Conservation (phyloP, 306 rosid species). For the Spatholobus suberectus region DNA sequence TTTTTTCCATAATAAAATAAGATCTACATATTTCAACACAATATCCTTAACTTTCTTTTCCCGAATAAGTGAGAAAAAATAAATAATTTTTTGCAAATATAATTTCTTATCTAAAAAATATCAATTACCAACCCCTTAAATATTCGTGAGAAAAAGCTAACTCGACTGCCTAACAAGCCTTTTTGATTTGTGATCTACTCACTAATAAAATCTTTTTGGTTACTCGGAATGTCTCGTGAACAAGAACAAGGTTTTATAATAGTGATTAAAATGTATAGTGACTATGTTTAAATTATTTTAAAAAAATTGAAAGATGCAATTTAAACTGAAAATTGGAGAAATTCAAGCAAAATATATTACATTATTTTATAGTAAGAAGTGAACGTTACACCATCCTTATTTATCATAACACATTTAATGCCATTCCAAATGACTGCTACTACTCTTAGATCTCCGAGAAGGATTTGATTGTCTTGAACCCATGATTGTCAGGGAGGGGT, state of each 20-base stretch:
- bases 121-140: not conserved
- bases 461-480: constrained; percentile 76
- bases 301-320: not conserved
- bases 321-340: not conserved
- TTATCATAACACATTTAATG: constrained; percentile 35
- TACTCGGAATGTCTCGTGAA: not conserved
- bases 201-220: not conserved
- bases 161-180: not conserved
- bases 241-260: not conserved
- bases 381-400: constrained; percentile 23
- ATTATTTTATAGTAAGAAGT: constrained; percentile 29
- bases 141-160: not conserved
- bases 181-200: not conserved
- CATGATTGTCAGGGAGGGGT: constrained; percentile 84
- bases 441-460: constrained; percentile 67
- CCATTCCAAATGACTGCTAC: constrained; percentile 28
- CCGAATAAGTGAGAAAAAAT: not conserved
- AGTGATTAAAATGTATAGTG: not conserved
- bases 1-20: not conserved
- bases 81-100: not conserved
- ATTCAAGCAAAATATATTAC: not conserved
- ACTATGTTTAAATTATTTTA: not conserved
- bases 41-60: not conserved
- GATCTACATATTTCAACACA: not conserved
- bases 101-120: not conserved